phyloP scores from a whole-genome alignment of 768 basidiomycete species.

The Russula olivacea region DNA sequence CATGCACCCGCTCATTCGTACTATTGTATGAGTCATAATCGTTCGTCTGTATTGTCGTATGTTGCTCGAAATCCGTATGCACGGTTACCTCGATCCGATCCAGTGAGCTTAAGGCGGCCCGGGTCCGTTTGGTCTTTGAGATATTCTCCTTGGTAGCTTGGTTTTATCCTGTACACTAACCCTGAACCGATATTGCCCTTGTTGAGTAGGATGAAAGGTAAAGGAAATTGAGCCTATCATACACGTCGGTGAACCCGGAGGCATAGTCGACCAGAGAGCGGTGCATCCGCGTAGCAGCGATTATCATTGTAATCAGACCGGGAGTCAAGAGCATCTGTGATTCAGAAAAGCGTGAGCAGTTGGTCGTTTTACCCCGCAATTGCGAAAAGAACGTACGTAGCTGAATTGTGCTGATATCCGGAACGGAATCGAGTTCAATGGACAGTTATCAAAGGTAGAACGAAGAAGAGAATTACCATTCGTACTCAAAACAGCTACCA shows the following conservation, averaged over 20 bases:
- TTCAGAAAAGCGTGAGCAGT: background rate
- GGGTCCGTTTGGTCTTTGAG: too few species aligned
- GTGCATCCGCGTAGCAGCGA: background rate
- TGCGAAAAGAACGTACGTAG: background rate
- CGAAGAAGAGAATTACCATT: background rate
- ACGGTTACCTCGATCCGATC: too few species aligned
- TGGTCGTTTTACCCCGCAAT: background rate
- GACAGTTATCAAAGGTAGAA: background rate
- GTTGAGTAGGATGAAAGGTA: background rate
- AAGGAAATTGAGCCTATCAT: background rate
- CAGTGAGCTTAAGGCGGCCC: too few species aligned
- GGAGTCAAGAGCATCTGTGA: background rate
- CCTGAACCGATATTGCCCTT: background rate
- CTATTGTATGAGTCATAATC: too few species aligned
- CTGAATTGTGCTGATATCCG: background rate
- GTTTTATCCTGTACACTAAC: background rate
- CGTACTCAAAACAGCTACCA: background rate
- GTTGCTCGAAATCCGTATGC: too few species aligned
- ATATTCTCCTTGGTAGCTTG: too few species aligned
- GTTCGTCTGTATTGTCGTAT: too few species aligned
- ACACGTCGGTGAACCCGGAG: background rate
- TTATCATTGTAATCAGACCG: background rate
- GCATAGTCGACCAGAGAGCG: background rate
- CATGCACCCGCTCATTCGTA: too few species aligned
- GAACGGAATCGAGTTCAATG: background rate